These are phyloP conservation scores for Coffea humblotiana DNA, from an alignment of 305 asterid species.

Conservation along the genomic window DNA sequence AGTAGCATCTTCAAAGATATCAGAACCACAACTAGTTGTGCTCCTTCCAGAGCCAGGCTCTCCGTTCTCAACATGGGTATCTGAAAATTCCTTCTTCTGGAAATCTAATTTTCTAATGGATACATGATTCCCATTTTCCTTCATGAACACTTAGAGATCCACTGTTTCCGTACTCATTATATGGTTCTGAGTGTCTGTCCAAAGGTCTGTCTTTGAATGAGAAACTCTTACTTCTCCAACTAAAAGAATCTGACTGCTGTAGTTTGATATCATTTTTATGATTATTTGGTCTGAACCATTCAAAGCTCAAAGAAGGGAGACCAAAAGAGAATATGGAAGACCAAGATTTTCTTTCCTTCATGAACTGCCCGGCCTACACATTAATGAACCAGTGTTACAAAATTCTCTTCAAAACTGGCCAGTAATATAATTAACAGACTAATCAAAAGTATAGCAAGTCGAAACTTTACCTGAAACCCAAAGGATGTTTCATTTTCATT, in stretches of 20 bases:
- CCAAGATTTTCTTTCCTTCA: constrained; percentile 58
- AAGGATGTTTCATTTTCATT: not conserved
- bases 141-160: constrained; percentile 22
- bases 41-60: constrained; percentile 67
- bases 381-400: constrained; percentile 37
- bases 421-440: not conserved
- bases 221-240: constrained; percentile 73
- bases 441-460: not conserved
- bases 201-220: constrained; percentile 62
- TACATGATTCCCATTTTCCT: constrained; percentile 30
- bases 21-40: constrained; percentile 41
- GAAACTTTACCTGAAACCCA: constrained; percentile 9
- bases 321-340: constrained; percentile 56
- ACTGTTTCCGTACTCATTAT: constrained; percentile 24
- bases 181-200: constrained; percentile 46
- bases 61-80: constrained; percentile 33
- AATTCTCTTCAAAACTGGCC: constrained; percentile 9
- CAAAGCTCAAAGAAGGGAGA: constrained; percentile 62
- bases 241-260: constrained; percentile 51
- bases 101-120: constrained; percentile 17
- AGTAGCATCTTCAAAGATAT: constrained; percentile 63
- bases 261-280: constrained; percentile 39
- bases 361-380: constrained; percentile 61
- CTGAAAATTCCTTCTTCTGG: constrained; percentile 17
- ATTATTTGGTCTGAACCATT: constrained; percentile 40